A percentile compares a stretch with the other conserved stretches of the same genome.
phyloP scores from a whole-genome alignment of 768 basidiomycete species.

The Coprinopsis strossmayeri region DNA sequence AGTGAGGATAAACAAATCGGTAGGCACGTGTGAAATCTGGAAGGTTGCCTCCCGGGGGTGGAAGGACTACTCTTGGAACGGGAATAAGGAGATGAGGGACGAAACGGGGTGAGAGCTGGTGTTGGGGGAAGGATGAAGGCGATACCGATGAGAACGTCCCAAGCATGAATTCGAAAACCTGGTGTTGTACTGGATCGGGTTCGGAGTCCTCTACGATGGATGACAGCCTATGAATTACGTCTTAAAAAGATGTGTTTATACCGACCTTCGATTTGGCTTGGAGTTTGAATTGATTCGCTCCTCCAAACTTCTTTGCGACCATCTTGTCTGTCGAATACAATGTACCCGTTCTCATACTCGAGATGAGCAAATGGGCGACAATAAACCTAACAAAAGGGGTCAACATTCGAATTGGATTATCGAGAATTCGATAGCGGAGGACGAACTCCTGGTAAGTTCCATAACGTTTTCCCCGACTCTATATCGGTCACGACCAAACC shows the following conservation, averaged over 20 bases:
- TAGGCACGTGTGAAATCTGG: slow-evolving; percentile 9
- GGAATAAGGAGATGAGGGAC: slow-evolving; percentile 13
- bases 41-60: too few species aligned
- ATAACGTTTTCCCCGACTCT: slow-evolving; percentile 41
- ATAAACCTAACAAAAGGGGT: slow-evolving; percentile 20
- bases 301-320: slow-evolving; percentile 66
- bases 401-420: not conserved
- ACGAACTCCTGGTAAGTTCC: slow-evolving; percentile 54
- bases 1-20: slow-evolving; percentile 47
- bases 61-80: not conserved
- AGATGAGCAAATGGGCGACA: slow-evolving; percentile 57
- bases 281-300: slow-evolving; percentile 3
- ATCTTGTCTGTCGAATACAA: slow-evolving; percentile 59
- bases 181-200: not conserved
- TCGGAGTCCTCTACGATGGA: not conserved
- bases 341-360: slow-evolving; percentile 67
- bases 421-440: not conserved
- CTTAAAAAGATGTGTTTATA: not conserved
- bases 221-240: not conserved
- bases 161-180: not conserved
- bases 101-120: slow-evolving; percentile 5
- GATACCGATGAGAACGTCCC: not conserved
- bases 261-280: not conserved
- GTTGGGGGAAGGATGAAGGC: not conserved
- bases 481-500: slow-evolving; percentile 58